These are phyloP conservation scores for Saussurea involucrata DNA, from an alignment of 129 eudicot species.

Conservation along the genomic window DNA sequence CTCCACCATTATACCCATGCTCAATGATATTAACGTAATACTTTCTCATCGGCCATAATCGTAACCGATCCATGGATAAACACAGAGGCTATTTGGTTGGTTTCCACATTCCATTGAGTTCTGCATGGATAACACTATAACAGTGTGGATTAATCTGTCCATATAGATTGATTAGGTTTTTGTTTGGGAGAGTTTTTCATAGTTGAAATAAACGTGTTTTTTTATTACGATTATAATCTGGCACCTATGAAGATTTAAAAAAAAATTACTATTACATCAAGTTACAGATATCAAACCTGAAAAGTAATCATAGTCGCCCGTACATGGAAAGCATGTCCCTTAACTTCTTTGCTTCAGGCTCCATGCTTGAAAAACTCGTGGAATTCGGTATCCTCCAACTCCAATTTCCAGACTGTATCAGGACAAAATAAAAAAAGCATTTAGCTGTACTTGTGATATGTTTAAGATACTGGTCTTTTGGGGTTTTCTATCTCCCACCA, in stretches of 20 bases:
- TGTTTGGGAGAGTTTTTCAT: too few species aligned
- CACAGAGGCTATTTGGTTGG: too few species aligned
- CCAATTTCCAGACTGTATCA: conserved; percentile 86
- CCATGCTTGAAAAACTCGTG: conserved; percentile 56
- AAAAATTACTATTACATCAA: neutral
- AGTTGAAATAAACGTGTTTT: too few species aligned
- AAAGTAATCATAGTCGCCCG: conserved; percentile 52
- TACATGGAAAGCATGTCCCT: conserved; percentile 63
- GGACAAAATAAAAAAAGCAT: neutral
- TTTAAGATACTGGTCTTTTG: neutral
- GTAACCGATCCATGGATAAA: too few species aligned
- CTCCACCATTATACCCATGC: too few species aligned
- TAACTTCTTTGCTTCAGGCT: conserved; percentile 60
- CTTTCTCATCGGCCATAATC: too few species aligned
- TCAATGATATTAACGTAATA: too few species aligned
- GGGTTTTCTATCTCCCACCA: neutral
- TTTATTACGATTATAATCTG: too few species aligned
- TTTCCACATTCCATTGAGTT: too few species aligned
- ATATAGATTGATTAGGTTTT: too few species aligned
- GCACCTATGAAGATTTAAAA: neutral
- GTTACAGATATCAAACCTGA: conserved; percentile 10
- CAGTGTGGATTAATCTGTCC: too few species aligned
- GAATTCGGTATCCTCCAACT: conserved; percentile 88
- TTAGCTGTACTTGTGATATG: neutral
- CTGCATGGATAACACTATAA: too few species aligned